Percentiles rank a stretch among this genome's conserved stretches.
Evolutionary conservation across 352 stramenopile species (phyloP).

Genomic region (Phytophthora lateralis): DNA sequence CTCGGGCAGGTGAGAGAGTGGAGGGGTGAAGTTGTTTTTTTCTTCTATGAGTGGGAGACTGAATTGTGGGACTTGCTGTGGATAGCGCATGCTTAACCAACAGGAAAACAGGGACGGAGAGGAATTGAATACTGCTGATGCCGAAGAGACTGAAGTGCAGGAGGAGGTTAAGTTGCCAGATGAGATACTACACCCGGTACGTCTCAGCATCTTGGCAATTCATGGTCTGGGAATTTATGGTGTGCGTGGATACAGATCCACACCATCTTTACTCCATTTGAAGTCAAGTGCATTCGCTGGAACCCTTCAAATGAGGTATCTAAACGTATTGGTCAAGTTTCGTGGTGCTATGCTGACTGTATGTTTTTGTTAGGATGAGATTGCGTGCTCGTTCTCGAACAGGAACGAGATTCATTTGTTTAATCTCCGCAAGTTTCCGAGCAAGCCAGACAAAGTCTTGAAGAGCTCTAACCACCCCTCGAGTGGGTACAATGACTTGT

Average conservation of each 20-base stretch:
- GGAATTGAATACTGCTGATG: not conserved
- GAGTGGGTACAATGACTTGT: conserved; percentile 77
- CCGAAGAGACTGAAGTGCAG: conserved; percentile 1
- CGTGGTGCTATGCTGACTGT: not conserved
- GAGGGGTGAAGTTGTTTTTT: no score
- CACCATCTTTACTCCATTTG: conserved; percentile 69
- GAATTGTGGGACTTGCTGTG: not conserved
- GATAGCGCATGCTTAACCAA: conserved; percentile 3
- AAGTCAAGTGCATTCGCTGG: conserved; percentile 79
- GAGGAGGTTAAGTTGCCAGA: not conserved
- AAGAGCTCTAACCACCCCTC: conserved; percentile 73
- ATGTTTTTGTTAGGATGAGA: conserved; percentile 53
- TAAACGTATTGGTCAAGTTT: not conserved
- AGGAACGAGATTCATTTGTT: conserved; percentile 80
- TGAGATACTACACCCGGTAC: conserved; percentile 46
- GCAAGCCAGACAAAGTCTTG: conserved; percentile 59
- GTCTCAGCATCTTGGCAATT: not conserved
- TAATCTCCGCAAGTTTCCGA: conserved; percentile 76
- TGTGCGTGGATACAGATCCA: conserved; percentile 53
- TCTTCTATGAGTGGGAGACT: not conserved
- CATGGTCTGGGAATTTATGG: not conserved
- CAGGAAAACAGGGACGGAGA: not conserved
- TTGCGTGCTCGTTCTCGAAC: conserved; percentile 74
- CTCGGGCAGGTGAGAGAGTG: conserved; percentile 40
- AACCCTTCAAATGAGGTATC: conserved; percentile 71